Evolutionary conservation across 768 basidiomycete species (phyloP).

Genomic region (Psilocybe cubensis): DNA sequence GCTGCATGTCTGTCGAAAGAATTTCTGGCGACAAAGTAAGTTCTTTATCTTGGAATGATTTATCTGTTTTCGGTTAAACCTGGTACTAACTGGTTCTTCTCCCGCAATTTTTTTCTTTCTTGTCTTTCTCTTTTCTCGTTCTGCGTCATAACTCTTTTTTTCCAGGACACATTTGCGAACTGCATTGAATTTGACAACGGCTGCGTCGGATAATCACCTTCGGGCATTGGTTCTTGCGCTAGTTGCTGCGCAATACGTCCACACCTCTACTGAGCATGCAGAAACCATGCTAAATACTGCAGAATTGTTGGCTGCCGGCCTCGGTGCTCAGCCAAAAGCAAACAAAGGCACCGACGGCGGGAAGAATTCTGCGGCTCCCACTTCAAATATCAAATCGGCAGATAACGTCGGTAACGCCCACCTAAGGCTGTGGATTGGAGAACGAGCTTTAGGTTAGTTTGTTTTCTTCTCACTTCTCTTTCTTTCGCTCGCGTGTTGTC

Average conservation of each 20-base stretch:
- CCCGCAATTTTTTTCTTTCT: slow-evolving; percentile 13
- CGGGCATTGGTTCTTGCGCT: slow-evolving; percentile 72
- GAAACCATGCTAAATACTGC: slow-evolving; percentile 65
- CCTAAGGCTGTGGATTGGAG: slow-evolving; percentile 73
- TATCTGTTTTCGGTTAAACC: neutral
- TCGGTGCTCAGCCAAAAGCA: slow-evolving; percentile 52
- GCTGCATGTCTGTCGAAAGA: slow-evolving; percentile 56
- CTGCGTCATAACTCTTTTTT: slow-evolving; percentile 1
- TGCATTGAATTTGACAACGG: slow-evolving; percentile 60
- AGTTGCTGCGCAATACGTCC: slow-evolving; percentile 69
- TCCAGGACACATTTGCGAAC: slow-evolving; percentile 59
- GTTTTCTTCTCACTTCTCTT: neutral
- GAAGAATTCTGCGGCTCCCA: neutral
- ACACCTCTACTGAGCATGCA: slow-evolving; percentile 74
- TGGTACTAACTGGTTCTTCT: neutral
- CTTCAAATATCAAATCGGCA: neutral
- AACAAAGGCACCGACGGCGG: slow-evolving; percentile 16
- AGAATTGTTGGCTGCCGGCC: slow-evolving; percentile 71
- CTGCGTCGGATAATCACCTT: slow-evolving; percentile 70
- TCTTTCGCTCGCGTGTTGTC: slow-evolving; percentile 37
- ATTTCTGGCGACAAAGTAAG: slow-evolving; percentile 66
- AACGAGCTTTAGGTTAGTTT: slow-evolving; percentile 67
- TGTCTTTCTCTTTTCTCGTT: neutral
- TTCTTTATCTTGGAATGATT: slow-evolving; percentile 5
- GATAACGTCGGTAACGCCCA: slow-evolving; percentile 62